These are phyloP conservation scores for Saccharomycopsis microspora DNA, from an alignment of 805 yeast genomes.

Conservation along the genomic window DNA sequence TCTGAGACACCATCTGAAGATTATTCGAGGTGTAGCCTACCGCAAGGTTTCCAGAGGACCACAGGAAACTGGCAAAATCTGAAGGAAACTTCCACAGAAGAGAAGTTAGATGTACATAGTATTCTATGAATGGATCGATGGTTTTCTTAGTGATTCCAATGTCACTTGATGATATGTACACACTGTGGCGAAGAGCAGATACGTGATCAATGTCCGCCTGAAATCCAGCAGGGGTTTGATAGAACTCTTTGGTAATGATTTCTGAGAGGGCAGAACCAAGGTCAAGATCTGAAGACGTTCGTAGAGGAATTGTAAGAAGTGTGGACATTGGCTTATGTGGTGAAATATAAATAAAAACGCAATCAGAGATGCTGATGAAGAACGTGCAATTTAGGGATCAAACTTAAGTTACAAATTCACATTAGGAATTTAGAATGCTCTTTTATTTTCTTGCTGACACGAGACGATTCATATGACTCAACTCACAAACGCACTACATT, in stretches of 20 bases:
- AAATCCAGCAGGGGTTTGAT: constrained; percentile 32
- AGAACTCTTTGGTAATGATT: constrained; percentile 37
- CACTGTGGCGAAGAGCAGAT: constrained; percentile 31
- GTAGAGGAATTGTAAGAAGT: constrained; percentile 37
- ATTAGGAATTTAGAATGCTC: too few relatives aligned
- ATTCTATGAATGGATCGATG: constrained; percentile 29
- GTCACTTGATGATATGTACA: constrained; percentile 19
- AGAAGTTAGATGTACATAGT: constrained; percentile 33
- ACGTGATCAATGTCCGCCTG: constrained; percentile 32
- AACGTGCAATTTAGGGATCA: too few relatives aligned
- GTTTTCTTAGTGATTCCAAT: constrained; percentile 25
- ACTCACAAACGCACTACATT: too few relatives aligned
- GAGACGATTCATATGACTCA: too few relatives aligned
- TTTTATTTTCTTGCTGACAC: too few relatives aligned
- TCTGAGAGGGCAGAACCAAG: constrained; percentile 29
- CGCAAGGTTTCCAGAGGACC: constrained; percentile 32
- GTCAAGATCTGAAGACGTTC: constrained; percentile 33
- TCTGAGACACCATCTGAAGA: constrained; percentile 32
- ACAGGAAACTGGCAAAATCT: constrained; percentile 48
- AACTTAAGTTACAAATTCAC: too few relatives aligned
- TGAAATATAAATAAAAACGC: too few relatives aligned
- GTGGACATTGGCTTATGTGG: neutral
- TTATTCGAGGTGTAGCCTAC: constrained; percentile 24
- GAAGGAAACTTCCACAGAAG: constrained; percentile 50
- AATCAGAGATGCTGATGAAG: too few relatives aligned